Base-by-base conservation (phyloP, 345 rosid genomes). In the Bretschneidera sinensis region DNA sequence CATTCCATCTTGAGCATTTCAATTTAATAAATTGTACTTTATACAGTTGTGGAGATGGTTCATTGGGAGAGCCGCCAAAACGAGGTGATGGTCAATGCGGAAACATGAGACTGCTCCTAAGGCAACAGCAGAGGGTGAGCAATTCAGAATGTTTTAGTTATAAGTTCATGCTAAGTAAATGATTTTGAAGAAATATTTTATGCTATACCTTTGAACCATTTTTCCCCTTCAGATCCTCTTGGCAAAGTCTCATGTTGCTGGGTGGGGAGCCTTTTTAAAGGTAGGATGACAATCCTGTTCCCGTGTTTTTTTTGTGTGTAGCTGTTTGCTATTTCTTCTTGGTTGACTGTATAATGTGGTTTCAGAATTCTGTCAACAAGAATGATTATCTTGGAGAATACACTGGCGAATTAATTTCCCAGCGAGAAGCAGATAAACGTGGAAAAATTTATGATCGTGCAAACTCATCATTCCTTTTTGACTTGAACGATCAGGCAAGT, bases 181-280 rank as follows among this genome's bases (percentile, higher is more conserved):
- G 19, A 18, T 52, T 63, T 48, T 35, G 51, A 50, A 57, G 23
- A n/a, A 48, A 11, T 4, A 52, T 54, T 21, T 53, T 62, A n/a
- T 17, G 31, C 22, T 63, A 54, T 48, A 17, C 43, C 45, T 39
- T 11, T 39, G 16, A 39, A 4, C 45, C 45, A 39, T 43, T n/a
- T 57, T 51, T 69, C 20, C 60, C 61, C 60, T 72, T 55, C 85
- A 94, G 97, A 88, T 90, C 68, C 92, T 94, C 59, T 67, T 90
- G 81, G 90, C 86, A 33, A 90, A 85, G 68, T 94, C 99, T 57
- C 91, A 94, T 54, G 85, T 94, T 71, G 95, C 99, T 47, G 99
- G 99, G 51, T 94, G 99, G 99, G 97, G 99, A 69, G 99, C 99
- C 63, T 94, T 90, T 70, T 77, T 94, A 17, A 94, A 94, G 97